phyloP scores from a whole-genome alignment of 192 early-diverging fungal genomes.

The Umbelopsis ramanniana region DNA sequence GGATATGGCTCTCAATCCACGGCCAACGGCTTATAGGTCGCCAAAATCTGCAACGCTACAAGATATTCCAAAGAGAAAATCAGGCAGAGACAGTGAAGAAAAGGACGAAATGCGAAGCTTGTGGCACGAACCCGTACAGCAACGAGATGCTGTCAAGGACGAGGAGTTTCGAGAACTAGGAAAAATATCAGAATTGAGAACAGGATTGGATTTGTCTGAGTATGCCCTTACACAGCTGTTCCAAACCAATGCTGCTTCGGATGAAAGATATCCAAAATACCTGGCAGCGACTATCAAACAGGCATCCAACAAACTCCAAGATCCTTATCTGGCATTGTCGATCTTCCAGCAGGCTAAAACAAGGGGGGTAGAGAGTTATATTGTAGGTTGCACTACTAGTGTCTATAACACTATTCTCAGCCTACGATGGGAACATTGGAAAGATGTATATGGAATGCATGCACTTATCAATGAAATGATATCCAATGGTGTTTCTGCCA shows the following conservation, averaged over 20 bases:
- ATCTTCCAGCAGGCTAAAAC: slow-evolving; percentile 49
- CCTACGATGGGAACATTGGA: slow-evolving; percentile 45
- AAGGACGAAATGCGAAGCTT: not conserved
- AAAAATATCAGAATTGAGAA: not conserved
- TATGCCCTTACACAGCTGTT: not conserved
- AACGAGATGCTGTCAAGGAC: slow-evolving; percentile 3
- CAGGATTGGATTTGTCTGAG: not conserved
- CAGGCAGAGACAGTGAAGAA: not conserved
- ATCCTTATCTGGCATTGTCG: slow-evolving; percentile 48
- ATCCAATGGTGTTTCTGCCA: slow-evolving; percentile 39
- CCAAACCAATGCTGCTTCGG: not conserved
- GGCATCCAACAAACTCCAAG: slow-evolving; percentile 28
- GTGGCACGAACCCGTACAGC: not conserved
- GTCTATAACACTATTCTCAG: slow-evolving; percentile 42
- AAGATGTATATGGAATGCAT: slow-evolving; percentile 45
- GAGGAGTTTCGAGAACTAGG: not conserved
- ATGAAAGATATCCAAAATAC: slow-evolving; percentile 8
- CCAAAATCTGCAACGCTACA: not conserved
- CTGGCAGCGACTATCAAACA: slow-evolving; percentile 30
- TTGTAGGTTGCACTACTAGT: slow-evolving; percentile 36
- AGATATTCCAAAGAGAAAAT: not conserved
- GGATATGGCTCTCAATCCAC: slow-evolving; percentile 6
- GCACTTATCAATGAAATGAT: slow-evolving; percentile 46
- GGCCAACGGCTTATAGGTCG: not conserved
- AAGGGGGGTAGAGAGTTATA: slow-evolving; percentile 40